phyloP scores from a whole-genome alignment of 2,329 filamentous ascomycete genomes.

The Ophiostoma populinum region DNA sequence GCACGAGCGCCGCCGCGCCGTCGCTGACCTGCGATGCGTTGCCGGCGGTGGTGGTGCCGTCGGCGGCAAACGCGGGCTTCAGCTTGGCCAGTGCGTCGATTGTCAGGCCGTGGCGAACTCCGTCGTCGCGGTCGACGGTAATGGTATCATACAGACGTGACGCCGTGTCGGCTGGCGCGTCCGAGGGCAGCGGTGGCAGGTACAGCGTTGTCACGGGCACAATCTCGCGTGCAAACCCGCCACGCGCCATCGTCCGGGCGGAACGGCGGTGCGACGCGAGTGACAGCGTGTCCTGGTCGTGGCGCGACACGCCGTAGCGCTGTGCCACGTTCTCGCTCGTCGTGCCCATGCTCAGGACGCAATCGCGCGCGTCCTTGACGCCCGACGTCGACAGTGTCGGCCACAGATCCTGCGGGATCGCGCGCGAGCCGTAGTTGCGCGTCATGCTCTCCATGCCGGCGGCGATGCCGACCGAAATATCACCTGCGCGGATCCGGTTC shows the following conservation, averaged over 20 bases:
- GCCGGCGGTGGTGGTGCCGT: constrained; percentile 67
- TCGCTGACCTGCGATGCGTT: constrained; percentile 74
- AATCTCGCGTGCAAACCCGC: constrained; percentile 68
- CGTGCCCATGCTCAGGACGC: constrained; percentile 86
- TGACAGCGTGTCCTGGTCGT: constrained; percentile 72
- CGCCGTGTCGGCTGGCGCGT: constrained; percentile 29
- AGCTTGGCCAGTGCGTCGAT: constrained; percentile 57
- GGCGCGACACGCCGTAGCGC: constrained; percentile 54
- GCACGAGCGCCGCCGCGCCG: constrained; percentile 64
- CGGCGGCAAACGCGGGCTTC: constrained; percentile 67
- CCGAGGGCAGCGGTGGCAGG: constrained; percentile 46
- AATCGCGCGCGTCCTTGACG: constrained; percentile 58
- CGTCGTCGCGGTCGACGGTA: constrained; percentile 64
- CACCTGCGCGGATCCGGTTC: constrained; percentile 56
- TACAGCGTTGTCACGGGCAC: constrained; percentile 60
- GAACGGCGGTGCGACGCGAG: constrained; percentile 59
- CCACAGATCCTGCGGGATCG: constrained; percentile 76
- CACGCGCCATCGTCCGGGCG: constrained; percentile 47
- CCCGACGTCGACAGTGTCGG: constrained; percentile 47
- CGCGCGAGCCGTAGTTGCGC: constrained; percentile 65
- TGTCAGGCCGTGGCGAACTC: constrained; percentile 52
- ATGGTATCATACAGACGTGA: constrained; percentile 30
- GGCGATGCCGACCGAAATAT: constrained; percentile 58
- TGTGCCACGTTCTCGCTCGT: constrained; percentile 78
- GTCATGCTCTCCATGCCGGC: constrained; percentile 97